phyloP scores from a whole-genome alignment of 2,329 filamentous ascomycete species.

The Colletotrichum sp. region DNA sequence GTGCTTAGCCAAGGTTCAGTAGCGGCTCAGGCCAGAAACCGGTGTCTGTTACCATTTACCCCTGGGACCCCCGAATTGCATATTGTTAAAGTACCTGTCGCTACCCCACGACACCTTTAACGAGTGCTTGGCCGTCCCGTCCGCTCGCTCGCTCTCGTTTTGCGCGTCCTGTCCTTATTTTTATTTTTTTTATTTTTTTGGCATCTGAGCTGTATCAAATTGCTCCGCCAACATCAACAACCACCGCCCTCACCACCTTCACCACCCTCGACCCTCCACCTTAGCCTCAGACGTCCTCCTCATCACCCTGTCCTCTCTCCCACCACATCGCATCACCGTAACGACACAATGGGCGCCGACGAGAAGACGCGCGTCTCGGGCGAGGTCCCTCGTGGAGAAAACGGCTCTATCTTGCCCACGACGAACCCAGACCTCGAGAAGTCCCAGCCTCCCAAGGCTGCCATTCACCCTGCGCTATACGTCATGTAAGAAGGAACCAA shows the following conservation, averaged over 20 bases:
- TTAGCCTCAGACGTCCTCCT: not conserved
- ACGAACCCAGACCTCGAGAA: constrained; percentile 80
- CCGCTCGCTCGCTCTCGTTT: constrained; percentile 21
- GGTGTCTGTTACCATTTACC: constrained; percentile 5
- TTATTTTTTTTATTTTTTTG: not conserved
- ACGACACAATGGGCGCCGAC: constrained; percentile 44
- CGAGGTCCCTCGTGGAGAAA: constrained; percentile 69
- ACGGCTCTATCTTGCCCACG: constrained; percentile 73
- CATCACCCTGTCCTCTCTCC: not conserved
- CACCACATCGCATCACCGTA: not conserved
- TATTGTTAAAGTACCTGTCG: constrained; percentile 22
- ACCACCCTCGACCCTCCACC: not conserved
- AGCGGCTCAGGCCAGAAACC: constrained; percentile 1
- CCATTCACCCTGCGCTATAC: constrained; percentile 84
- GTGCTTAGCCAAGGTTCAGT: constrained; percentile 5
- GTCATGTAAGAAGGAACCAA: constrained; percentile 62
- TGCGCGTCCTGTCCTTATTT: constrained; percentile 7
- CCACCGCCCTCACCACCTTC: not conserved
- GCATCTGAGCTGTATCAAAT: not conserved
- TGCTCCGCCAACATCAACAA: not conserved
- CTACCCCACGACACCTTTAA: constrained; percentile 22
- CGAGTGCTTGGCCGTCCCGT: constrained; percentile 26
- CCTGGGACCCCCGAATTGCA: constrained; percentile 23
- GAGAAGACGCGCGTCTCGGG: constrained; percentile 87
- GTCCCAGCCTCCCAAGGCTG: constrained; percentile 65